Base-by-base conservation (phyloP, 495 filamentous ascomycete species). In the Sabuloglossum arenarium region DNA sequence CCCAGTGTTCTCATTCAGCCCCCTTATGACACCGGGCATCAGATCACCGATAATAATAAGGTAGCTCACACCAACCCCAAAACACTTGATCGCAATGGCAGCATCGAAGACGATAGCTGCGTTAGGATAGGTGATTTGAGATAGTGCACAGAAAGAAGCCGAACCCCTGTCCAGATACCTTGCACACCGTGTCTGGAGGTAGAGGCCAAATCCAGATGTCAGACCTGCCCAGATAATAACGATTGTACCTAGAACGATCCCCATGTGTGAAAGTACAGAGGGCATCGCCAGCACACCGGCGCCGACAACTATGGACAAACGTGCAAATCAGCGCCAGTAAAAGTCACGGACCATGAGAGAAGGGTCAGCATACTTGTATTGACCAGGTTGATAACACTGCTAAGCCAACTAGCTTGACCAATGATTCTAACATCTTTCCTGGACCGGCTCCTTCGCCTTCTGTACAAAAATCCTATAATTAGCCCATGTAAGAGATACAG, bases 31-130 rank as follows among this genome's bases (percentile, higher is more conserved):
- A 3, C 86, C 91, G 1, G 93, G 91, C 91, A 98, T 98, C 60
- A 98, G 72, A 64, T 98, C 91, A 19, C 91, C 91, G 61, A 98
- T 97, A 61, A 98, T 95, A 59, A 97, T 98, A 61, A 98, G 78
- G 67, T 98, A 98, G 65, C 88, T 94, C 43, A 97, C 84, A 8
- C 84, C 93, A 19, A 98, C 91, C 56, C 83, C 91, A 68, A 97
- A 97, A 65, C 91, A 98, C 64, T 98, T 98, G 64, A 98, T 85
- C 6, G 90, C 86, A 63, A 98, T 98, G 0, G 91, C 91, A 3
- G 82, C 83, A 70, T 98, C 91, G 68, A 98, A 98, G 28, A 97
- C 72, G 29, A 98, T 86, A 3, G 91, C 86, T 0, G 91, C 90
- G 68, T 94, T 96, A 1, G 91, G 91, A 63, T 97, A 97, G 21